Evolutionary conservation across 1,284 basidiomycete species (phyloP).

Genomic region (Grifola frondosa): DNA sequence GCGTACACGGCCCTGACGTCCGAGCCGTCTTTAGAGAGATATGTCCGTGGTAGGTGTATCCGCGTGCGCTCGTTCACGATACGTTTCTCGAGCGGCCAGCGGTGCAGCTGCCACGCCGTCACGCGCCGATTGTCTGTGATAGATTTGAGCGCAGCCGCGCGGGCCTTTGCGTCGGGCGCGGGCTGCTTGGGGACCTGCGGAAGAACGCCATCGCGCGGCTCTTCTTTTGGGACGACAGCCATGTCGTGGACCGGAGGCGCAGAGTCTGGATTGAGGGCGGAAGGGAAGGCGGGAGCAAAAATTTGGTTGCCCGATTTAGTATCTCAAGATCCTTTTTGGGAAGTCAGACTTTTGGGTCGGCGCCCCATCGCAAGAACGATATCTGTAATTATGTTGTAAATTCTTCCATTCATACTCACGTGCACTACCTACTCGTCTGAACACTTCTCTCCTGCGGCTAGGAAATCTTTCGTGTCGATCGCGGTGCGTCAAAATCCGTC

Average conservation of each 20-base stretch:
- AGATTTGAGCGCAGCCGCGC: slow-evolving; percentile 24
- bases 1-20: slow-evolving; percentile 33
- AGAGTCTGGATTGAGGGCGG: no score
- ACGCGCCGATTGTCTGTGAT: slow-evolving; percentile 29
- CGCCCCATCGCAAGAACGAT: no score
- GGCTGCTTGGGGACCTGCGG: slow-evolving; percentile 12
- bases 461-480: no score
- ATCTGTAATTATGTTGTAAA: no score
- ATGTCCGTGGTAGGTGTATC: slow-evolving; percentile 41
- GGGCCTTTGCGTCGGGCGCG: slow-evolving; percentile 11
- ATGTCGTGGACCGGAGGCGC: not conserved
- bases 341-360: no score
- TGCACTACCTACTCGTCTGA: no score
- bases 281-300: no score
- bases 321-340: no score
- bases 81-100: slow-evolving; percentile 37
- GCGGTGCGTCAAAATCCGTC: no score
- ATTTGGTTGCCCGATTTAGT: no score
- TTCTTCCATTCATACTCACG: no score
- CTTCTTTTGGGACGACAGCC: slow-evolving; percentile 16
- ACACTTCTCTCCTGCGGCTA: no score
- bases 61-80: slow-evolving; percentile 25
- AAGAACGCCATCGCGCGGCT: slow-evolving; percentile 19
- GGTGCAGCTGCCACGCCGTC: slow-evolving; percentile 35
- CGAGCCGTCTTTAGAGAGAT: slow-evolving; percentile 36